These are phyloP conservation scores for Rhizophagus prolifer DNA, from an alignment of 192 early-diverging fungal species.

Conservation along the genomic window DNA sequence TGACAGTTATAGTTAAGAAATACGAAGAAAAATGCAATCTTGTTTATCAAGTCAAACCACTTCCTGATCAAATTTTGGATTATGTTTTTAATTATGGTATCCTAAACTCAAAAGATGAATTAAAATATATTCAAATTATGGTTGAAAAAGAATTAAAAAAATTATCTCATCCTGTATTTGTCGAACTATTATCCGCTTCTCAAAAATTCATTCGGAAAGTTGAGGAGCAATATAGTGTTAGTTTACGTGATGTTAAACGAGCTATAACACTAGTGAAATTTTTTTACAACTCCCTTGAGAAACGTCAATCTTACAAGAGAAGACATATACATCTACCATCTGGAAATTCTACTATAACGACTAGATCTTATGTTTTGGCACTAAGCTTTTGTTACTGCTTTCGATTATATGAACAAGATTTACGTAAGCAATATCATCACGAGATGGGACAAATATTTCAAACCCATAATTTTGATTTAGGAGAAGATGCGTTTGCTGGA, in stretches of 20 bases:
- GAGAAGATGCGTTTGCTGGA: not conserved
- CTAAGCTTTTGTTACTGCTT: slow-evolving; percentile 13
- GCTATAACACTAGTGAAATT: slow-evolving; percentile 8
- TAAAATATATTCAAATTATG: not conserved
- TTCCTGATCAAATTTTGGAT: slow-evolving; percentile 7
- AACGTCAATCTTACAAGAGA: not conserved
- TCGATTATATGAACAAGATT: slow-evolving; percentile 21
- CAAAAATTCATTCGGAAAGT: slow-evolving; percentile 24
- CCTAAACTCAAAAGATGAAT: no score
- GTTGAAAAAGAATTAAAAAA: no score
- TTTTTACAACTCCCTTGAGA: slow-evolving; percentile 19
- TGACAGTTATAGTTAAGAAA: not conserved
- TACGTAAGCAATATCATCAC: not conserved
- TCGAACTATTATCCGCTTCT: slow-evolving; percentile 12
- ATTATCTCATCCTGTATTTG: not conserved
- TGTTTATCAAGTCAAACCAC: not conserved
- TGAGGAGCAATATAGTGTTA: slow-evolving; percentile 18
- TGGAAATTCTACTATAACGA: no score
- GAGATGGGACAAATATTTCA: slow-evolving; percentile 17
- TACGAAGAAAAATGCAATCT: no score
- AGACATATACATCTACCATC: not conserved
- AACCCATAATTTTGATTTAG: not conserved
- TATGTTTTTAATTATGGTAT: no score
- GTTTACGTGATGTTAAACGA: slow-evolving; percentile 28
- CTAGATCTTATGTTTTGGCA: slow-evolving; percentile 1